A percentile compares a stretch with the other conserved stretches of the same genome.
Conservation (phyloP, 768 basidiomycete genomes). For the Lentinula sp. region DNA sequence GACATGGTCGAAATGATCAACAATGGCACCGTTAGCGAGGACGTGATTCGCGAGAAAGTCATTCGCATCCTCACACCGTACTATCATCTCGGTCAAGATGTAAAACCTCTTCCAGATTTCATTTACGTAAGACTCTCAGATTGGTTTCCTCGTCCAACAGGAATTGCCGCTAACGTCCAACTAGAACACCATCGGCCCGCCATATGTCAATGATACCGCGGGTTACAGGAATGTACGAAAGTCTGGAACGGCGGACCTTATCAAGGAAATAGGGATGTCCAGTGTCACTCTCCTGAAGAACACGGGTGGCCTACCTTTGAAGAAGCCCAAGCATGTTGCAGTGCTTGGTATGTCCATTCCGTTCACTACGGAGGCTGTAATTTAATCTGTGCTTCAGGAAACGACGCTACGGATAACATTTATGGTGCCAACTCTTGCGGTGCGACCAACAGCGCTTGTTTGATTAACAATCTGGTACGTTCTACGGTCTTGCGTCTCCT, state of each 20-base stretch:
- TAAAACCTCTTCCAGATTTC: neutral
- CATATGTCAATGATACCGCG: neutral
- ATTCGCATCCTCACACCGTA: conserved; percentile 48
- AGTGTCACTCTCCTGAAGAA: conserved; percentile 45
- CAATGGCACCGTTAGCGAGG: conserved; percentile 39
- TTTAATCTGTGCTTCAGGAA: neutral
- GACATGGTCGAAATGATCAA: conserved; percentile 31
- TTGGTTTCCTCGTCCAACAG: neutral
- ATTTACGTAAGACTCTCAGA: neutral
- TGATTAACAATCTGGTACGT: neutral
- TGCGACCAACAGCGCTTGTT: neutral
- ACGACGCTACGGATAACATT: conserved; percentile 29
- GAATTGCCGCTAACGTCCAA: neutral
- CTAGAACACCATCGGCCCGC: neutral
- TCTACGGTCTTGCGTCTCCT: neutral
- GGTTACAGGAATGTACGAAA: conserved; percentile 1
- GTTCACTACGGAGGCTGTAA: neutral
- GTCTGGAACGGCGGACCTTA: conserved; percentile 16
- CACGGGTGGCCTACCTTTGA: conserved; percentile 7
- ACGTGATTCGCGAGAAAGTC: conserved; percentile 50
- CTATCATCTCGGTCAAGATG: conserved; percentile 15
- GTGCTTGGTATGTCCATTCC: neutral
- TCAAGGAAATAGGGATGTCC: conserved; percentile 36
- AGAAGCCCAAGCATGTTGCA: neutral
- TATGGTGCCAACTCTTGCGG: conserved; percentile 32